Evolutionary conservation across 2,329 filamentous ascomycete genomes (phyloP).

Genomic region (Erysiphe pulchra): DNA sequence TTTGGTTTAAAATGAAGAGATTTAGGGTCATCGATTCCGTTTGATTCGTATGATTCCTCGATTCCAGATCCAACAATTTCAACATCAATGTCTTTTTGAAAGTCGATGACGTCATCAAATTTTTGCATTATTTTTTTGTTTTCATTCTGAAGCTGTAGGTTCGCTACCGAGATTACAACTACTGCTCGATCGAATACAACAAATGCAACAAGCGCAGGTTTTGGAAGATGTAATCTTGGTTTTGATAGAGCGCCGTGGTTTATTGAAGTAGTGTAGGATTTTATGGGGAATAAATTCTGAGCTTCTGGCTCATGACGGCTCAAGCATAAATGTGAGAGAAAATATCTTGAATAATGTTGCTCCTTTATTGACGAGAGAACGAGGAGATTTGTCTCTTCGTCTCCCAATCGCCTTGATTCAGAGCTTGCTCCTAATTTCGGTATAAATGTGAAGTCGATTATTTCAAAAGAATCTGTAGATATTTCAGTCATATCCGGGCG

Average conservation of each 20-base stretch:
- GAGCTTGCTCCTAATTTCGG: conserved; percentile 21
- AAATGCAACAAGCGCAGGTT: conserved; percentile 57
- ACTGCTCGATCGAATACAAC: conserved; percentile 56
- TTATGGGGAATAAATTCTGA: conserved; percentile 41
- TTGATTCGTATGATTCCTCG: conserved; percentile 25
- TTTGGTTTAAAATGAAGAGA: conserved; percentile 28
- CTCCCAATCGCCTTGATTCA: conserved; percentile 24
- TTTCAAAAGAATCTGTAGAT: conserved; percentile 34
- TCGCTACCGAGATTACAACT: conserved; percentile 47
- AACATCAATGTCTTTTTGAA: conserved; percentile 37
- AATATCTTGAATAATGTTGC: conserved; percentile 34
- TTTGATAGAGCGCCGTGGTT: conserved; percentile 16
- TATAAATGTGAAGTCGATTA: conserved; percentile 58
- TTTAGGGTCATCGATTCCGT: conserved; percentile 21
- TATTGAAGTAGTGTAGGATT: conserved; percentile 31
- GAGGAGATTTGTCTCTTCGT: conserved; percentile 29
- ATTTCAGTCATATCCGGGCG: conserved; percentile 23
- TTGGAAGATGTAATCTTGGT: conserved; percentile 52
- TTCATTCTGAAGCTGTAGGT: conserved; percentile 43
- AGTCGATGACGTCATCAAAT: conserved; percentile 71
- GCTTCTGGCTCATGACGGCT: conserved; percentile 27
- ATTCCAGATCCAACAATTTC: conserved; percentile 38
- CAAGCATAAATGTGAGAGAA: conserved; percentile 46
- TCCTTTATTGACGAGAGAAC: conserved; percentile 31
- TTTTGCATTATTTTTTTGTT: conserved; percentile 34